Evolutionary conservation across 2,329 filamentous ascomycete species (phyloP), one percentile per base, ranked within the genome.

Genomic region (Pseudogymnoascus sp.): DNA sequence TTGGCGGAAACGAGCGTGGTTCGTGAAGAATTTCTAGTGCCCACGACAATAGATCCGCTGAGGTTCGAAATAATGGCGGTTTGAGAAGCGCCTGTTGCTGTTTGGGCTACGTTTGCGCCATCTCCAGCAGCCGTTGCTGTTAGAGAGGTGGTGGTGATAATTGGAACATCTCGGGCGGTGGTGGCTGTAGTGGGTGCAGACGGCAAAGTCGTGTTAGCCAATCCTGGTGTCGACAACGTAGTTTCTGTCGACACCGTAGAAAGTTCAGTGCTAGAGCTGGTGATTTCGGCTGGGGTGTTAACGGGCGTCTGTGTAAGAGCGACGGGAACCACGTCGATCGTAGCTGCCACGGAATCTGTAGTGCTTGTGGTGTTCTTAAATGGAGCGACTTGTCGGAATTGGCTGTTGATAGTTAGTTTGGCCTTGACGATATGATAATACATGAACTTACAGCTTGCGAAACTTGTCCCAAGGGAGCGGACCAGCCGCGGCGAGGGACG

Each of bases 401-500:
- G 63, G 61, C 1, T 61, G 45, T 54, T 21, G 54, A 57, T 64
- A 31, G 62, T 64, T 63, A 51, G 54, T 45, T 62, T 39, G 14
- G 51, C 21, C 25, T 21, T 61, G 16, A 7, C 11, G n/a, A 5
- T 31, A 39, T n/a, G 43, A 11, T 21, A 31, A 48, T 31, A 54
- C 21, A 34, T 39, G n/a, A 10, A 54, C 69, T 61, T 65, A 70
- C 69, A 65, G 36, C 60, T 41, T 67, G 41, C 51, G 45, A 62
- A 60, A 36, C 60, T 39, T 60, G 28, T 60, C 65, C 19, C 66
- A 66, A 25, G 67, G 64, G 25, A 71, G 41, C 61, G 69, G 69
- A 23, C 69, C 69, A 43, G 69, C 69, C 62, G 65, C 65, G 48
- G 36, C 66, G 19, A 69, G 60, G 21, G 48, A 63, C 23, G 67